Percentiles rank a stretch among this genome's conserved stretches.
Evolutionary conservation across 345 rosid genomes (phyloP).

Genomic region (Brassica cretica): DNA sequence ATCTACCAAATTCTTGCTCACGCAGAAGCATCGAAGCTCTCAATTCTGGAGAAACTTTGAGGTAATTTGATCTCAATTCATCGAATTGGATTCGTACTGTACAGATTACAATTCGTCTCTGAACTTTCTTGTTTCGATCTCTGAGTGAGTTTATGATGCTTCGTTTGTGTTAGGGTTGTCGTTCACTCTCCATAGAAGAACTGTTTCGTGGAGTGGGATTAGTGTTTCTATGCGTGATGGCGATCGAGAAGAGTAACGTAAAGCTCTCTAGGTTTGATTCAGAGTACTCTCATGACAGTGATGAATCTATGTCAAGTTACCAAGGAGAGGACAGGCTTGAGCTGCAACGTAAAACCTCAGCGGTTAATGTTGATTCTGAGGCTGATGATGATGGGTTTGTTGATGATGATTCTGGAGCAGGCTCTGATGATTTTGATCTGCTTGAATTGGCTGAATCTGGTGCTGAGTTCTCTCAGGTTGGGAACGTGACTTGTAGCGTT

Average conservation of each 20-base stretch:
- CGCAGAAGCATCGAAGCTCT: constrained; percentile 33
- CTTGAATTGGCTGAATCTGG: constrained; percentile 88
- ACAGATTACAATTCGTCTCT: not conserved
- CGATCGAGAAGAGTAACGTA: constrained; percentile 92
- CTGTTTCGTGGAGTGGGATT: constrained; percentile 17
- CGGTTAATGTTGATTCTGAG: constrained; percentile 62
- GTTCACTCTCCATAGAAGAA: constrained; percentile 20
- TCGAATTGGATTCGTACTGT: constrained; percentile 21
- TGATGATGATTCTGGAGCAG: constrained; percentile 95
- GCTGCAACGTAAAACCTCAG: constrained; percentile 50
- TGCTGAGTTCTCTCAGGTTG: constrained; percentile 87
- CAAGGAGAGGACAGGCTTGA: constrained; percentile 55
- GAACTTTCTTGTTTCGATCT: constrained; percentile 4
- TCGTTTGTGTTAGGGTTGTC: constrained; percentile 46
- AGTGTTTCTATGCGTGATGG: constrained; percentile 51
- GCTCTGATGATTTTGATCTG: constrained; percentile 95
- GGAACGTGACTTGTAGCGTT: constrained; percentile 73
- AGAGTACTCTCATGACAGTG: constrained; percentile 77
- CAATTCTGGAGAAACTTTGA: constrained; percentile 25
- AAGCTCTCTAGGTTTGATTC: constrained; percentile 78
- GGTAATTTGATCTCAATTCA: constrained; percentile 39
- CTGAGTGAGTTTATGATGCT: constrained; percentile 19
- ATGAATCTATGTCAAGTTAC: constrained; percentile 71
- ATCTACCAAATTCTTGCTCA: constrained; percentile 10
- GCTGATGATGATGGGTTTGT: constrained; percentile 53